Conservation (phyloP, 768 basidiomycete genomes). For the Leccinum obscurum region DNA sequence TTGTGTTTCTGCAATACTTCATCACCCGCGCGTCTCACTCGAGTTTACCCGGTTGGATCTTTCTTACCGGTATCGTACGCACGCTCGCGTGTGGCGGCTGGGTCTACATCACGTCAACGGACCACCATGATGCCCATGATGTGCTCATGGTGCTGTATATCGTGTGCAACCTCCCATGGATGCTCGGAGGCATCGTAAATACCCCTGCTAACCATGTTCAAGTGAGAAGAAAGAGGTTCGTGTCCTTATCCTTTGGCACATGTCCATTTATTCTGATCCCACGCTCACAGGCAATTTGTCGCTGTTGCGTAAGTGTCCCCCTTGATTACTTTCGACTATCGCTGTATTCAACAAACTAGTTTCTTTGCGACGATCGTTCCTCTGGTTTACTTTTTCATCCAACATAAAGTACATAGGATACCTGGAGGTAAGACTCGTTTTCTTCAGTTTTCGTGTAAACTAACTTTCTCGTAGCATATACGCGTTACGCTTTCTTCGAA, state of each 20-base stretch:
- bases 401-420: slow-evolving; percentile 76
- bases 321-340: neutral
- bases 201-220: slow-evolving; percentile 44
- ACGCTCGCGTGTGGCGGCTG: slow-evolving; percentile 87
- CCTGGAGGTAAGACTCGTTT: slow-evolving; percentile 64
- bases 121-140: slow-evolving; percentile 84
- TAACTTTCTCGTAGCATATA: slow-evolving; percentile 62
- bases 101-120: slow-evolving; percentile 87
- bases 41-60: slow-evolving; percentile 50
- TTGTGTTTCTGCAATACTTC: slow-evolving; percentile 64
- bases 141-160: slow-evolving; percentile 88
- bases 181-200: slow-evolving; percentile 65
- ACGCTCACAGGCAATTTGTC: slow-evolving; percentile 46
- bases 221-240: slow-evolving; percentile 56
- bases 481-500: slow-evolving; percentile 82
- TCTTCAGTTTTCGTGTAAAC: neutral
- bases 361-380: slow-evolving; percentile 74
- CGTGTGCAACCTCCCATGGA: slow-evolving; percentile 85
- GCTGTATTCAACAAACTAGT: slow-evolving; percentile 36
- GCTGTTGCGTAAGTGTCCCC: slow-evolving; percentile 43
- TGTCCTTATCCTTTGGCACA: slow-evolving; percentile 1
- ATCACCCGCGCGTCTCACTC: slow-evolving; percentile 47
- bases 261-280: neutral
- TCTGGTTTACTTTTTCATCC: slow-evolving; percentile 81
- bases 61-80: slow-evolving; percentile 63